Conservation (phyloP, 2,329 filamentous ascomycete genomes). For the Dendrostoma leiphaemia region DNA sequence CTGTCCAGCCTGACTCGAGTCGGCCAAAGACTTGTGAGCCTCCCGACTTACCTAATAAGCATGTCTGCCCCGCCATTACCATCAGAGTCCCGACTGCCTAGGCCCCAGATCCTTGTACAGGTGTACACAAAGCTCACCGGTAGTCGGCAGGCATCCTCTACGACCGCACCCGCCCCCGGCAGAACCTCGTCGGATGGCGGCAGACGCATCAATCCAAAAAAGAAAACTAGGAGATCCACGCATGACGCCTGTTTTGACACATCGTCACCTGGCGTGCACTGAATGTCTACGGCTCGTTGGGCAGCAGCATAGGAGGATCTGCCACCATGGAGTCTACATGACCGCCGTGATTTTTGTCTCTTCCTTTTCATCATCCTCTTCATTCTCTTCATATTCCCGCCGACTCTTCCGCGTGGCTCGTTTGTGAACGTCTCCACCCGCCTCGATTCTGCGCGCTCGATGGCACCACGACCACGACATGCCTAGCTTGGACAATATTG, state of each 20-base stretch:
- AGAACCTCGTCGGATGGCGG: not conserved
- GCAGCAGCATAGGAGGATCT: not conserved
- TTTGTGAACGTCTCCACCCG: too few relatives aligned
- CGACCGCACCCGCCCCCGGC: too few relatives aligned
- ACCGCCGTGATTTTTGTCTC: too few relatives aligned
- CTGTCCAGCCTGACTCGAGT: too few relatives aligned
- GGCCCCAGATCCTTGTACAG: too few relatives aligned
- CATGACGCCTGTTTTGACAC: not conserved
- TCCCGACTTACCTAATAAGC: too few relatives aligned
- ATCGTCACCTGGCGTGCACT: not conserved
- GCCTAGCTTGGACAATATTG: slow-evolving; percentile 29
- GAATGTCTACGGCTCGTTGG: not conserved
- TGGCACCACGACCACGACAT: slow-evolving; percentile 11
- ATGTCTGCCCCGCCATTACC: too few relatives aligned
- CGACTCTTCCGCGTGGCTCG: slow-evolving; percentile 8
- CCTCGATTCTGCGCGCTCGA: not conserved
- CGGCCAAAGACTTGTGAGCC: too few relatives aligned
- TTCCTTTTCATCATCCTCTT: not conserved
- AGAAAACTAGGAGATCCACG: not conserved
- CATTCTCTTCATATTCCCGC: not conserved
- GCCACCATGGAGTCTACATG: not conserved
- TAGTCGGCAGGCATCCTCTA: not conserved
- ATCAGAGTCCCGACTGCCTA: too few relatives aligned
- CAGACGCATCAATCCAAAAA: not conserved
- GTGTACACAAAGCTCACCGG: too few relatives aligned